Conservation (phyloP, 2,329 filamentous ascomycete genomes). For the Helotiales sp. region DNA sequence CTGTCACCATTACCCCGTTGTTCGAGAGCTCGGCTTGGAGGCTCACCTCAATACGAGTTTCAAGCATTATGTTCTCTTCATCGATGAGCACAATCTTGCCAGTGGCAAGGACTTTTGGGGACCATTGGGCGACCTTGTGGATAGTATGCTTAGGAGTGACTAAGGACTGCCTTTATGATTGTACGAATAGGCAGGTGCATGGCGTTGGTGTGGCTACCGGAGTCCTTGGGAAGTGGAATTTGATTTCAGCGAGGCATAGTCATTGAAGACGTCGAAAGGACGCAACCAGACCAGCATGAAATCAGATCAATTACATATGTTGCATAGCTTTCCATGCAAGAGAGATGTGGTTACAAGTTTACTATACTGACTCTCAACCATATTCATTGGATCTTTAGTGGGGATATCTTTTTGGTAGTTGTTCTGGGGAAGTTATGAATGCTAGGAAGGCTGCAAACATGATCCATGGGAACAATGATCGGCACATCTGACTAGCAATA, state of each 20-base stretch:
- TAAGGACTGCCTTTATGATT: constrained; percentile 20
- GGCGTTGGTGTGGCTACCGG: constrained; percentile 29
- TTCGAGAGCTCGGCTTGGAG: constrained; percentile 91
- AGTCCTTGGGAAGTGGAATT: constrained; percentile 16
- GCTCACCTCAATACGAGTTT: constrained; percentile 98
- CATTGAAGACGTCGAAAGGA: constrained; percentile 1
- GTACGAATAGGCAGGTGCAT: constrained; percentile 21
- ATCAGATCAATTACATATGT: neutral
- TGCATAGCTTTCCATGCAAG: neutral
- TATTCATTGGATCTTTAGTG: no score
- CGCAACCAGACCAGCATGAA: neutral
- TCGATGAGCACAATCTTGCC: constrained; percentile 91
- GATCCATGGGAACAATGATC: no score
- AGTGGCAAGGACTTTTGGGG: constrained; percentile 98
- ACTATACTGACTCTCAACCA: no score
- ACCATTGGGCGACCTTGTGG: constrained; percentile 89
- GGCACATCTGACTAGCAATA: no score
- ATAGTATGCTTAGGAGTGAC: constrained; percentile 96
- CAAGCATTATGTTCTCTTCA: constrained; percentile 99
- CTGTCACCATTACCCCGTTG: constrained; percentile 98
- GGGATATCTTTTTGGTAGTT: no score
- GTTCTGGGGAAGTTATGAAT: no score
- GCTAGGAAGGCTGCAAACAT: no score
- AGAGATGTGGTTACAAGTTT: neutral
- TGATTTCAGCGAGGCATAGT: neutral